Base-by-base conservation (phyloP, 116 monocot species). In the Cymodocea nodosa region DNA sequence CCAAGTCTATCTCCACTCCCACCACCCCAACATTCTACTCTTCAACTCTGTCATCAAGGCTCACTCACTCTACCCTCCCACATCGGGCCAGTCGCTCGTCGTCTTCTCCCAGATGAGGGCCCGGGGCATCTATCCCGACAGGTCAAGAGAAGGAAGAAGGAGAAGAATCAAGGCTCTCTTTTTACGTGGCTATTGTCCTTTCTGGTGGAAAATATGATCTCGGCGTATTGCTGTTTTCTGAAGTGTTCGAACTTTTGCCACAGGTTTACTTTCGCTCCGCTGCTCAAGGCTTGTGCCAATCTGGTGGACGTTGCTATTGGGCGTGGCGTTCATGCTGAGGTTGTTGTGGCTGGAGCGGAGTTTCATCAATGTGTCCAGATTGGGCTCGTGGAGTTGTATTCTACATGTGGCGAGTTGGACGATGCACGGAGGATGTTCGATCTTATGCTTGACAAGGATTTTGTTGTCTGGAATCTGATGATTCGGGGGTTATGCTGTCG, bases 41-140 rank as follows among this genome's bases (percentile, higher is more conserved):
- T 74, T 78, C 68, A 76, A 68, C 71, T 59, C 83, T 55, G 51
- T 68, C 22, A 67, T 74, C 72, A 76, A 73, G 56, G 62, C 63
- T 67, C 70, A 57, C 53, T 76, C 74, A 51, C 56, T 50, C 52
- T 66, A 23, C 23, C 14, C 52, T 25, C n/a, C n/a, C 15, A 36
- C 61, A 36, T 70, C 79, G 50, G 17, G 3, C 4, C 23, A 35
- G 6, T 62, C 79, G 35, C 51, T 74, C 59, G 51, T 0, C 36
- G 24, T 58, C 35, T 68, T 57, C 24, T n/a, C 4, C 6, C 35
- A 9, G 16, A 68, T 68, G 68, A 56, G 58, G 10, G 19, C 15
- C 35, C 19, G 23, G 12, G 40, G 68, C 39, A 22, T 76, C 44
- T 49, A 15, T 13, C 72, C 69, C 54, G 72, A 78, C 65, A 74